Conservation (phyloP, 441 rosid genomes). For the Euphorbia celastroides region DNA sequence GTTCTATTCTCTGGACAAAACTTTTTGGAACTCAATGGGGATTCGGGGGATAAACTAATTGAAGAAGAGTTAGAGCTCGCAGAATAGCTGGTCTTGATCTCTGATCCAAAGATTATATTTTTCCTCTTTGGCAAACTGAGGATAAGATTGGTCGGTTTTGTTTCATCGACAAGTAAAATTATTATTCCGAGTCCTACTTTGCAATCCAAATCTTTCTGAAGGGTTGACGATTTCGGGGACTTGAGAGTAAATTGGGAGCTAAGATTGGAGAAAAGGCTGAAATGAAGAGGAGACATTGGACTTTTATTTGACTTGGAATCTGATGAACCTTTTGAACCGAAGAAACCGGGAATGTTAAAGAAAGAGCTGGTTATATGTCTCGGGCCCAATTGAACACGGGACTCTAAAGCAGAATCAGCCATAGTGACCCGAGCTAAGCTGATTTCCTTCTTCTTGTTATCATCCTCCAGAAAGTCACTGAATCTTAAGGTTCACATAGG, state of each 20-base stretch:
- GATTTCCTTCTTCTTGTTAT: constrained; percentile 17
- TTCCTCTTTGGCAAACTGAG: constrained; percentile 34
- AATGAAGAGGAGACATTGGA: constrained; percentile 54
- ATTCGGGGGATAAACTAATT: constrained; percentile 15
- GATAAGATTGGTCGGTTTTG: constrained; percentile 20
- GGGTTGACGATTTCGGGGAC: constrained; percentile 26
- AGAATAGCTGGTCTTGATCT: constrained; percentile 34
- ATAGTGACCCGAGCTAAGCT: constrained; percentile 19
- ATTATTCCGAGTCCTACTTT: constrained; percentile 59
- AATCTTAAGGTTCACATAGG: too few relatives aligned
- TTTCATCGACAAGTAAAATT: constrained; percentile 34
- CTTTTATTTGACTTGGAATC: constrained; percentile 33
- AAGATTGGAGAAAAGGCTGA: constrained; percentile 34
- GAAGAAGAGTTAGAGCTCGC: constrained; percentile 20
- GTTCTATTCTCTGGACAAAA: constrained; percentile 24
- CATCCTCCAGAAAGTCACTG: constrained; percentile 19
- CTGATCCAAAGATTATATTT: constrained; percentile 46
- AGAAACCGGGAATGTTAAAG: constrained; percentile 34
- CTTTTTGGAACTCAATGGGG: constrained; percentile 20
- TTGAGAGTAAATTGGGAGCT: constrained; percentile 37
- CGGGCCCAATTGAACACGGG: constrained; percentile 24
- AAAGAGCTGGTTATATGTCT: constrained; percentile 33
- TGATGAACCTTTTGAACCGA: constrained; percentile 26
- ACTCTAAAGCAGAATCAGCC: constrained; percentile 35
- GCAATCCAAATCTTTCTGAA: constrained; percentile 29